Conservation (phyloP, 768 basidiomycete genomes). For the Scleroderma citrinum region DNA sequence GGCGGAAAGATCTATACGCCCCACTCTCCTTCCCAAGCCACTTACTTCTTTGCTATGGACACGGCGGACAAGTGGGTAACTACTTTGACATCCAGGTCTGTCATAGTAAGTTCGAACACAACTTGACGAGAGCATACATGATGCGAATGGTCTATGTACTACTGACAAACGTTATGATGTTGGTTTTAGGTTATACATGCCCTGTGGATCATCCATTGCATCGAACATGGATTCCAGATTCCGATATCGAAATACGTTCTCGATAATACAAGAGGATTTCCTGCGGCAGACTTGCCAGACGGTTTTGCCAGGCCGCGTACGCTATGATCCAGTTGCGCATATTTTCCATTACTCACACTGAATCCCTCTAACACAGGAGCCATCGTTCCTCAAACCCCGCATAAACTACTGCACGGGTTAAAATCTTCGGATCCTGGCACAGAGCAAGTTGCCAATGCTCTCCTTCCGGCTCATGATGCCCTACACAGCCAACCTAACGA, state of each 20-base stretch:
- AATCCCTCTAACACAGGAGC: constrained; percentile 7
- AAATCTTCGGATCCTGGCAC: neutral
- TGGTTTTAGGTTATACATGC: constrained; percentile 23
- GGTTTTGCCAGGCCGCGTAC: too few species aligned
- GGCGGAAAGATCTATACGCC: constrained; percentile 17
- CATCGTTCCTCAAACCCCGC: constrained; percentile 15
- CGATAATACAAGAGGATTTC: constrained; percentile 20
- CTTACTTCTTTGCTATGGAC: constrained; percentile 28
- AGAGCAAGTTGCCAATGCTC: neutral
- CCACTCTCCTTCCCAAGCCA: constrained; percentile 8
- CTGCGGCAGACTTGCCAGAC: neutral
- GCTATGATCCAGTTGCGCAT: too few species aligned
- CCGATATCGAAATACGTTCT: constrained; percentile 25
- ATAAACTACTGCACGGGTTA: constrained; percentile 6
- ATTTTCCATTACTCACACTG: too few species aligned
- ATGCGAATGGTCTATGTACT: neutral
- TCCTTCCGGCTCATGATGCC: neutral
- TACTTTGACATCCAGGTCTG: constrained; percentile 22
- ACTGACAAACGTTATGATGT: neutral
- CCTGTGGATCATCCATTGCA: constrained; percentile 26
- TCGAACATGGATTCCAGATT: constrained; percentile 19
- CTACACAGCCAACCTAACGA: neutral
- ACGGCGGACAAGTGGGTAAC: constrained; percentile 22
- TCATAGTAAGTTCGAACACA: constrained; percentile 17
- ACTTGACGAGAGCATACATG: neutral